Evolutionary conservation across 768 basidiomycete genomes (phyloP), one percentile per base, ranked within the genome.

Genomic region (Boletus subcaerulescens): DNA sequence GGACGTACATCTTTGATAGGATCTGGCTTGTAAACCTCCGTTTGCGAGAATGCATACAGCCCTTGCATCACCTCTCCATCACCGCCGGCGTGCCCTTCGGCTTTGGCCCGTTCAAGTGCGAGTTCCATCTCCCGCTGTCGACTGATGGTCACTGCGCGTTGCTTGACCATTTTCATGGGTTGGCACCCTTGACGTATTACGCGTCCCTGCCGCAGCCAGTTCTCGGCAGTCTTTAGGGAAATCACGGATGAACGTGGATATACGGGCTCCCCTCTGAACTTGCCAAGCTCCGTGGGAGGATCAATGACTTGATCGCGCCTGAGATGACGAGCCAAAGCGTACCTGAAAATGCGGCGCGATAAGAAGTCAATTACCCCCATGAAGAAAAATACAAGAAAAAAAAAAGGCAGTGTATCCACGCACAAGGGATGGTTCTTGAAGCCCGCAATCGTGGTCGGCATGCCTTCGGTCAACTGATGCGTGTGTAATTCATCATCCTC

Each of bases 391-490:
- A 22, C 22, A 24, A 24, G n/a, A n/a, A 17, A 45, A 13, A 45
- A 48, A 56, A 48, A 33, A 15, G 36, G 43, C 13, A 41, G 46
- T 2, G 26, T 17, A 24, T 47, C 18, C 32, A 60, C 64, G 56
- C 22, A 96, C 88, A 96, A 66, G 5, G 95, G 93, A 73, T 99
- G 97, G 64, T 92, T 88, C 69, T 98, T 98, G 82, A 98, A 98
- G 2, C 93, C 97, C 29, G 80, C 77, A 51, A 98, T 79, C 12
- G 88, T 87, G 17, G 85, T 87, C 1, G 97, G 97, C 93, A 99
- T 97, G 24, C 88, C 93, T 72, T 96, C 95, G 45, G 80, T 86
- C 67, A 90, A 69, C 66, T 92, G 89, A 55, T 83, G 83, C 0
- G 75, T 75, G 55, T 89, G 78, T 22, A 99, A 75, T 71, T 97